phyloP scores from a whole-genome alignment of 2,329 filamentous ascomycete genomes.

The Elsinoe ampelina region DNA sequence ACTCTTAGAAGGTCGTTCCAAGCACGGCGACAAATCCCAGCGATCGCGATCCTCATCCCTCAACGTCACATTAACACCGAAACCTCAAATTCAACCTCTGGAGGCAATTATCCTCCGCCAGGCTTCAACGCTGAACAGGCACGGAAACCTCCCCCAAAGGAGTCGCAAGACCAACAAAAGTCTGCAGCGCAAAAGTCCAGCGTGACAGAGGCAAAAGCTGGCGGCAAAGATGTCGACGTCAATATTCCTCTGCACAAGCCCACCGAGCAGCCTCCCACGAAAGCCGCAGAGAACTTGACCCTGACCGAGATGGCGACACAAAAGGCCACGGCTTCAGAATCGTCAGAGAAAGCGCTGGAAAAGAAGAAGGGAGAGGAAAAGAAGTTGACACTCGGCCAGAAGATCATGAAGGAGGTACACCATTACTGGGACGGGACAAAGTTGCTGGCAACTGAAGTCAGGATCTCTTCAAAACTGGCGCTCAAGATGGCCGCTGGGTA shows the following conservation, averaged over 20 bases:
- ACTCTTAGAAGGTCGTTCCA: constrained; percentile 32
- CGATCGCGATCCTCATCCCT: constrained; percentile 50
- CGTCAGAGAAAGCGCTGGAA: constrained; percentile 46
- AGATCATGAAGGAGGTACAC: constrained; percentile 83
- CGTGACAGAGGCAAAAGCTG: constrained; percentile 18
- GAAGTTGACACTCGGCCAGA: constrained; percentile 82
- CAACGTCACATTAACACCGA: constrained; percentile 47
- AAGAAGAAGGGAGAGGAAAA: constrained; percentile 63
- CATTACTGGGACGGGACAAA: constrained; percentile 99
- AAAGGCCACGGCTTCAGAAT: constrained; percentile 43
- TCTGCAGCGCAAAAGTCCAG: constrained; percentile 19
- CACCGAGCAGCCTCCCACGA: constrained; percentile 38
- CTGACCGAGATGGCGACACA: constrained; percentile 55
- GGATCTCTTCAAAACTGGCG: constrained; percentile 81
- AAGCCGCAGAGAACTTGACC: constrained; percentile 38
- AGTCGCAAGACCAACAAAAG: constrained; percentile 32
- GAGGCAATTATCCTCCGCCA: constrained; percentile 60
- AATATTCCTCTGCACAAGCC: constrained; percentile 31
- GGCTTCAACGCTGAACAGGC: constrained; percentile 87
- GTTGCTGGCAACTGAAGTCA: constrained; percentile 81
- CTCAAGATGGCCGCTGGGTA: constrained; percentile 98
- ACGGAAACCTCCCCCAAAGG: constrained; percentile 67
- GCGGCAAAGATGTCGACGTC: constrained; percentile 21
- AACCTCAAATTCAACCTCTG: constrained; percentile 44
- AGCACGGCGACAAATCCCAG: constrained; percentile 44